Conservation (phyloP, 1,284 basidiomycete species). For the Cutaneotrichosporon sp. region DNA sequence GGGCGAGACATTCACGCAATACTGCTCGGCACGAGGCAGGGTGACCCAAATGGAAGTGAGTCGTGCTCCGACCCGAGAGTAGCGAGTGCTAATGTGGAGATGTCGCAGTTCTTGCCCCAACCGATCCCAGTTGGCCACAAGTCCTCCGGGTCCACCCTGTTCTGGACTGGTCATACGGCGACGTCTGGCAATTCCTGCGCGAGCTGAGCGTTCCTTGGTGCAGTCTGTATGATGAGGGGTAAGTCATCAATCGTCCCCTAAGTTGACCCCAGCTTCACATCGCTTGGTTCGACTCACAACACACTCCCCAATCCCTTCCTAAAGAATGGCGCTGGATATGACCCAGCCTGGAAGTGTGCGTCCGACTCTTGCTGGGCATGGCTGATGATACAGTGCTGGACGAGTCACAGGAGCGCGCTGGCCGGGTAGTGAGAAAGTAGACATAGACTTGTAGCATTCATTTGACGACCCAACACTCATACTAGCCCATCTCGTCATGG, state of each 20-base stretch:
- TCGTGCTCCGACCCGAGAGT: too few relatives aligned
- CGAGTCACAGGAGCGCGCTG: conserved; percentile 10
- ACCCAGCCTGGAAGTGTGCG: conserved; percentile 42
- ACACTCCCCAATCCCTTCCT: conserved; percentile 88
- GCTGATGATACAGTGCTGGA: background rate
- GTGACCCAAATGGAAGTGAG: conserved; percentile 89
- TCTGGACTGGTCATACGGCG: conserved; percentile 85
- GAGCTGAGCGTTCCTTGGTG: conserved; percentile 78
- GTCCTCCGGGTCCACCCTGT: conserved; percentile 93
- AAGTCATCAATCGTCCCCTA: conserved; percentile 7
- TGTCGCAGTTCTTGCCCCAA: conserved; percentile 67
- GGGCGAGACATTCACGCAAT: conserved; percentile 62
- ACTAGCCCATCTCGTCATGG: too few relatives aligned
- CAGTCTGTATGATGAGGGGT: conserved; percentile 85
- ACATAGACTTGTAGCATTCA: background rate
- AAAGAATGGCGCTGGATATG: conserved; percentile 36
- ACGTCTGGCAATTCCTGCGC: conserved; percentile 85
- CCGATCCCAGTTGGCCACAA: conserved; percentile 80
- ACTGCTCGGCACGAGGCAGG: conserved; percentile 77
- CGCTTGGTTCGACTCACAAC: conserved; percentile 89
- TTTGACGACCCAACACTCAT: background rate
- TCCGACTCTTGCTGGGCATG: background rate
- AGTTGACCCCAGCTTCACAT: conserved; percentile 61
- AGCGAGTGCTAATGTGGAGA: conserved; percentile 33
- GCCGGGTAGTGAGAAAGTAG: conserved; percentile 3